Evolutionary conservation across 1,284 basidiomycete genomes (phyloP).

Genomic region (Fereydounia khargensis): DNA sequence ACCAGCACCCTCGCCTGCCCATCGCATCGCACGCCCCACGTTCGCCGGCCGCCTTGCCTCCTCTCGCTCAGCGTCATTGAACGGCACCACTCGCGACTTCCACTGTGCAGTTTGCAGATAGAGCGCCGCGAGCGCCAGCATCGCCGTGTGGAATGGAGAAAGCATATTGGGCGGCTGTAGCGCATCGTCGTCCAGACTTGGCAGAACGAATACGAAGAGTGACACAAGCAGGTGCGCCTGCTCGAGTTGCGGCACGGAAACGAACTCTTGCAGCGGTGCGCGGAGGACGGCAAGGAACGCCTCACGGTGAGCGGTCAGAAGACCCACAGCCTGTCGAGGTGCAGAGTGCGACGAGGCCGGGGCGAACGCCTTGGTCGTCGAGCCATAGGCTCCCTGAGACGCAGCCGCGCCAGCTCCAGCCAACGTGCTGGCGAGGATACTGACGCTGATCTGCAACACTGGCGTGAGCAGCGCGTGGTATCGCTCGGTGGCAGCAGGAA

Average conservation of each 20-base stretch:
- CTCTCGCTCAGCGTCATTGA: constrained; percentile 69
- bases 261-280: constrained; percentile 67
- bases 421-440: constrained; percentile 57
- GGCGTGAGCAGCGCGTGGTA: constrained; percentile 87
- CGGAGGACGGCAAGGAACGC: constrained; percentile 76
- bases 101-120: constrained; percentile 70
- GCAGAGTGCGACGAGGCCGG: constrained; percentile 21
- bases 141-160: constrained; percentile 68
- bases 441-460: constrained; percentile 72
- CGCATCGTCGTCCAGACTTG: constrained; percentile 72
- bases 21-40: constrained; percentile 18
- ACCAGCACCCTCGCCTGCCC: constrained; percentile 14
- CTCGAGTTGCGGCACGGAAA: constrained; percentile 67
- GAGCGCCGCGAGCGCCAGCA: constrained; percentile 73
- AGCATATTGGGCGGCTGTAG: constrained; percentile 63
- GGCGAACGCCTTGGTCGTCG: constrained; percentile 12
- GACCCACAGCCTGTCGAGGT: constrained; percentile 67
- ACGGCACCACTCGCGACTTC: constrained; percentile 66
- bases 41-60: constrained; percentile 58
- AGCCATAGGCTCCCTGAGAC: constrained; percentile 28
- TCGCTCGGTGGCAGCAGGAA: constrained; percentile 80
- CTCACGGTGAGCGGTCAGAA: constrained; percentile 74
- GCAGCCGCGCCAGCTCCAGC: constrained; percentile 69
- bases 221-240: constrained; percentile 71
- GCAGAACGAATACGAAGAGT: constrained; percentile 68